These are phyloP conservation scores for Zoysia matrella DNA, from an alignment of 202 grass and related monocot species.

Conservation along the genomic window DNA sequence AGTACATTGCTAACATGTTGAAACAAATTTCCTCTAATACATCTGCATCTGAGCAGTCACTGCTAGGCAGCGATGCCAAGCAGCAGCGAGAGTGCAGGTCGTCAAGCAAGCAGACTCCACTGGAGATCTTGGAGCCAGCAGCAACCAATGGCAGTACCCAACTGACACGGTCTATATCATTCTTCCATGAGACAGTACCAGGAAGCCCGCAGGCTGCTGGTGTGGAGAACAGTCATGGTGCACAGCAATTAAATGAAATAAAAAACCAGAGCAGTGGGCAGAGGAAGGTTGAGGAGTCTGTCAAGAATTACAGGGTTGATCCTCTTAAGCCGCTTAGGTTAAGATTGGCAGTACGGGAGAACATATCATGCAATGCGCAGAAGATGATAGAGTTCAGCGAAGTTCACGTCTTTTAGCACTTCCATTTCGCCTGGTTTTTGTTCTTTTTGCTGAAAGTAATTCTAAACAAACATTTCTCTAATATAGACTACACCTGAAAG, in stretches of 20 bases:
- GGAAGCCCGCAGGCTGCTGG: neutral
- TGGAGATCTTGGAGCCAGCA: neutral
- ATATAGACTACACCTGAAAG: slow-evolving; percentile 31
- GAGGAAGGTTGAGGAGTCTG: neutral
- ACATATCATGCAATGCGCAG: neutral
- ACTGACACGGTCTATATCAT: neutral
- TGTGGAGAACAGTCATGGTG: neutral
- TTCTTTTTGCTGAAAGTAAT: neutral
- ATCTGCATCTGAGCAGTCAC: neutral
- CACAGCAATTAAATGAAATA: neutral
- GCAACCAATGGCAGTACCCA: neutral
- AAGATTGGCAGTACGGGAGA: no score
- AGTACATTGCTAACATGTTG: neutral
- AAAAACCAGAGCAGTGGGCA: neutral
- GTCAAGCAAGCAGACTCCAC: neutral
- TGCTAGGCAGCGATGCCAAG: no score
- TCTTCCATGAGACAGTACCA: neutral
- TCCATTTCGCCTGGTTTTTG: neutral
- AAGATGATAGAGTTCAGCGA: slow-evolving; percentile 15
- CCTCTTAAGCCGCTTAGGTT: no score
- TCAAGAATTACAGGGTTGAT: neutral
- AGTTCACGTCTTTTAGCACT: neutral
- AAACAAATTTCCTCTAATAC: slow-evolving; percentile 3
- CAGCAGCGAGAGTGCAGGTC: neutral
- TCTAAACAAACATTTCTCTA: neutral